Base-by-base conservation (phyloP, 2,329 filamentous ascomycete species). In the Arthrobotrys iridis region DNA sequence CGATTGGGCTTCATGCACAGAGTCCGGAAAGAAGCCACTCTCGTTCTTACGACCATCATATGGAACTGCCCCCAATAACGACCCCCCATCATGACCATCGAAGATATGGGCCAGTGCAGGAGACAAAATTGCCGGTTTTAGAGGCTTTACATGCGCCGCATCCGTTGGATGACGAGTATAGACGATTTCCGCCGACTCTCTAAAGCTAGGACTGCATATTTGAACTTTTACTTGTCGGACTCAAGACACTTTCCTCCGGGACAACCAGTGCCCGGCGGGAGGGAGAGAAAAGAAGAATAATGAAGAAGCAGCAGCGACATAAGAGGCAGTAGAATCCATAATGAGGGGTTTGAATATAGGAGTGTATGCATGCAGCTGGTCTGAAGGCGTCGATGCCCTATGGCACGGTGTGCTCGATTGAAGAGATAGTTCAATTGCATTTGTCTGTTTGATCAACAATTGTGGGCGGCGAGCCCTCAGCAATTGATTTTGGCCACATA, bases 121-220 rank as follows among this genome's bases (percentile, higher is more conserved):
- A 48, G 37, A 26, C 46, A 41, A 74, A 74, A 15, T 22, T 74
- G 22, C 70, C 70, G 22, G 62, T 74, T 8, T 74, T 74, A n/a
- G 70, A 74, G 30, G 62, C 68, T 11, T 65, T 57, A 10, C 20
- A 30, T 37, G 45, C 41, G 20, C 35, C 60, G 13, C 55, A 62
- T 30, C 62, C 70, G 11, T 35, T 74, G 35, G 57, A 67, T 20
- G 62, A 66, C 24, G 70, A 62, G 7, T 74, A 67, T 43, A 35
- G 70, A 33, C 48, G 62, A 35, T 74, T 74, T 40, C 70, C 70
- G 20, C 70, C 70, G 28, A 67, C 70, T n/a, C 62, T 74, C 20
- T 74, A 46, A 74, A 18, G 28, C 24, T 40, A 43, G 15, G 70
- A 46, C 26, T 7, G 20, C 1, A 26, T 22, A n/a, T 22, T 43